A percentile compares a stretch with the other conserved stretches of the same genome.
Evolutionary conservation across 495 filamentous ascomycete species (phyloP).

Genomic region (Tuber borchii): DNA sequence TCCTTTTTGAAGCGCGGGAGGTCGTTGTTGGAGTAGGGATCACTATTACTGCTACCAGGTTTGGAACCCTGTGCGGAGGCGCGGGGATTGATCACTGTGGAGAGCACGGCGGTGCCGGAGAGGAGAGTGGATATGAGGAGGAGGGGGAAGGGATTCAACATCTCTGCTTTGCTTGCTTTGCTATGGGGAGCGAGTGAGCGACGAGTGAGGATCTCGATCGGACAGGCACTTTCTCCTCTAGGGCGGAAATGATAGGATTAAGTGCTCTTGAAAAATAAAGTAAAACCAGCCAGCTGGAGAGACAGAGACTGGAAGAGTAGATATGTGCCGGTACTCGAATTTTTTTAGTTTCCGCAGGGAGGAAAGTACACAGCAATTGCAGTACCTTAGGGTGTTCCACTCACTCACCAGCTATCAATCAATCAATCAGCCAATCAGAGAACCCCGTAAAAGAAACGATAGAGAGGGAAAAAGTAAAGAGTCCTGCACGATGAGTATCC

Average conservation of each 20-base stretch:
- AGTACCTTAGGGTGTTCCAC: background rate
- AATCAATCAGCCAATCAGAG: background rate
- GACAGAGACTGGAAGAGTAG: background rate
- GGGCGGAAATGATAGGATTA: background rate
- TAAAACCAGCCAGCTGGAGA: background rate
- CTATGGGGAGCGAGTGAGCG: background rate
- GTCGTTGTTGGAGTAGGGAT: background rate
- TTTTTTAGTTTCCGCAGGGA: background rate
- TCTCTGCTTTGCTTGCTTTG: background rate
- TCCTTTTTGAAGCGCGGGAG: background rate
- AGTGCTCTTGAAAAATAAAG: background rate
- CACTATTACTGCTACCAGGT: background rate
- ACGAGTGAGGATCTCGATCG: background rate
- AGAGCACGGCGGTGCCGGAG: background rate
- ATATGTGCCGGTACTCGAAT: background rate
- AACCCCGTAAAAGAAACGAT: background rate
- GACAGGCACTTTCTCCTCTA: background rate
- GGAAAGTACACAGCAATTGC: background rate
- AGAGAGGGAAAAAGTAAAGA: background rate
- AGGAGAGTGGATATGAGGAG: constrained; percentile 1
- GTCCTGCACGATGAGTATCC: background rate
- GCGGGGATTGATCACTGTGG: background rate
- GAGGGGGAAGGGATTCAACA: background rate
- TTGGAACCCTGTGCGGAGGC: background rate
- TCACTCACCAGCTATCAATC: background rate